These are phyloP conservation scores for Ottelia alismoides DNA, from an alignment of 106 monocot genomes.

Conservation along the genomic window DNA sequence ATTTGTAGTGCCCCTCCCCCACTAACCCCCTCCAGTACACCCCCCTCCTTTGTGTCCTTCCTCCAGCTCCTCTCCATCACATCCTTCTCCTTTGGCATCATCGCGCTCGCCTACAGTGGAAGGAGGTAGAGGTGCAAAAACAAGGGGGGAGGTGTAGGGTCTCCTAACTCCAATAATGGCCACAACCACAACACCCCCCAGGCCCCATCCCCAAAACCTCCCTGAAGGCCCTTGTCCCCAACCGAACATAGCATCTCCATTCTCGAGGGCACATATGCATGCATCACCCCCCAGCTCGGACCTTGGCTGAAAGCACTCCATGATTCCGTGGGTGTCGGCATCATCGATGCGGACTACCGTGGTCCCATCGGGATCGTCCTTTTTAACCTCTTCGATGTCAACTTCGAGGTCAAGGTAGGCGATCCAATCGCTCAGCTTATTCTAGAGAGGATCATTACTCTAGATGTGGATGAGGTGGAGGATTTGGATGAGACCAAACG, in stretches of 20 bases:
- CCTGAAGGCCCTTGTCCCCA: constrained; percentile 51
- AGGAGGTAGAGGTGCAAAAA: no score
- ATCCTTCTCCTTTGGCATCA: no score
- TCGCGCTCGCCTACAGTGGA: no score
- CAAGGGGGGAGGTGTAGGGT: no score
- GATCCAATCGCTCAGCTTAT: constrained; percentile 77
- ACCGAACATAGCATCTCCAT: constrained; percentile 73
- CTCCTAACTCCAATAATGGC: no score
- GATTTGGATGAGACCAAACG: constrained; percentile 50
- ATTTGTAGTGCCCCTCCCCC: no score
- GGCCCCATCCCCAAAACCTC: no score
- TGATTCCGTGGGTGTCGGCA: neutral
- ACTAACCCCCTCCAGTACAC: no score
- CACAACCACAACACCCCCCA: no score
- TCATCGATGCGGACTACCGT: constrained; percentile 1
- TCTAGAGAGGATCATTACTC: constrained; percentile 57
- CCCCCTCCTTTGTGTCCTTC: no score
- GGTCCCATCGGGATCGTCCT: constrained; percentile 19
- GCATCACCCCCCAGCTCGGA: neutral
- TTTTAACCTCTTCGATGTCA: constrained; percentile 50
- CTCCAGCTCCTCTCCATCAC: no score
- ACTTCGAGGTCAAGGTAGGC: constrained; percentile 55
- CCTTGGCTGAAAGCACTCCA: neutral
- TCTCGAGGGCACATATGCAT: constrained; percentile 45
- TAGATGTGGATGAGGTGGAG: constrained; percentile 48